phyloP scores from a whole-genome alignment of 2,329 filamentous ascomycete genomes.

The Cadophora sp. region DNA sequence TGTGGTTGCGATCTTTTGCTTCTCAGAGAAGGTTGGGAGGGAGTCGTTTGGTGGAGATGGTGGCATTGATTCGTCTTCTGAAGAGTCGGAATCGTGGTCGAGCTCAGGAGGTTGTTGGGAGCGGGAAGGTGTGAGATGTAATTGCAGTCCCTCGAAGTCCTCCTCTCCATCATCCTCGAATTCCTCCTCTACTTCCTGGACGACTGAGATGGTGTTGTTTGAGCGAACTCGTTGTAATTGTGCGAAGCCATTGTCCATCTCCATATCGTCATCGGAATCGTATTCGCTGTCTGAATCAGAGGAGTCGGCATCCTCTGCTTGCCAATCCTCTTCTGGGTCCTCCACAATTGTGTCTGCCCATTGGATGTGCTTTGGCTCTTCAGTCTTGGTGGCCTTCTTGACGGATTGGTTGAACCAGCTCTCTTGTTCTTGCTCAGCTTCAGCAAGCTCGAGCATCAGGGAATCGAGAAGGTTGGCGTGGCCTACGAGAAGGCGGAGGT shows the following conservation, averaged over 20 bases:
- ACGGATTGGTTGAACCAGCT: slow-evolving; percentile 98
- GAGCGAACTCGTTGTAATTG: slow-evolving; percentile 56
- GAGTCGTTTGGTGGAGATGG: slow-evolving; percentile 52
- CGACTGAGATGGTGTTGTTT: slow-evolving; percentile 40
- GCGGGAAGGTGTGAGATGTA: slow-evolving; percentile 74
- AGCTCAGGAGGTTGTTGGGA: slow-evolving; percentile 71
- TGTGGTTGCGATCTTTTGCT: slow-evolving; percentile 55
- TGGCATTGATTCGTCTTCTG: slow-evolving; percentile 76
- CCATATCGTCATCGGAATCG: slow-evolving; percentile 61
- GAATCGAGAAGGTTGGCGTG: slow-evolving; percentile 98
- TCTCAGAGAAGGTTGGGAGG: slow-evolving; percentile 65
- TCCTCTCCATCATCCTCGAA: slow-evolving; percentile 63
- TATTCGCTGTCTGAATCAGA: slow-evolving; percentile 58
- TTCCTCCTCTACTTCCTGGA: slow-evolving; percentile 47
- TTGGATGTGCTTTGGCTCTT: slow-evolving; percentile 75
- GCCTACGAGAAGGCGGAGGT: slow-evolving; percentile 92
- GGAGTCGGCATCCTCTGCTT: slow-evolving; percentile 65
- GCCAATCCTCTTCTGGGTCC: slow-evolving; percentile 74
- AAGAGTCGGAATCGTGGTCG: slow-evolving; percentile 70
- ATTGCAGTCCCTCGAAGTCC: slow-evolving; percentile 68
- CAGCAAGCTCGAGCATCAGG: slow-evolving; percentile 89
- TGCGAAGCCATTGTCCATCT: slow-evolving; percentile 59
- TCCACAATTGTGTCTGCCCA: slow-evolving; percentile 84
- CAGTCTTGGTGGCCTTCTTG: slow-evolving; percentile 67
- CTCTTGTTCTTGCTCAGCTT: slow-evolving; percentile 95